These are phyloP conservation scores for Melastoma malabathricum DNA, from an alignment of 345 rosid species.

Conservation along the genomic window DNA sequence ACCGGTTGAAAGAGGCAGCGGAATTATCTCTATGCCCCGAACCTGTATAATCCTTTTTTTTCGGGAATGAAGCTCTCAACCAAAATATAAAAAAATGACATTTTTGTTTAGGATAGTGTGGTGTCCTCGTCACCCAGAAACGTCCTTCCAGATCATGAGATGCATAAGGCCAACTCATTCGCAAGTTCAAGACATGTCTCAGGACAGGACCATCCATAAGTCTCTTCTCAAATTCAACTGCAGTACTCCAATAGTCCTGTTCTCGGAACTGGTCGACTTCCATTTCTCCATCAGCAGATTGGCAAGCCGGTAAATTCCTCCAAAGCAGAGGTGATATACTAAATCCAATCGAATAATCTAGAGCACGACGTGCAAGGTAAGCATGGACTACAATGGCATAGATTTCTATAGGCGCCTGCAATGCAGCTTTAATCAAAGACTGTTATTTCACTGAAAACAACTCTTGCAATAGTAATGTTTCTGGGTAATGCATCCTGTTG, in stretches of 20 bases:
- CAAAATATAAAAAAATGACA: too few relatives aligned
- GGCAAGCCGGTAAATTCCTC: constrained; percentile 97
- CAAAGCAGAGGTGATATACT: constrained; percentile 89
- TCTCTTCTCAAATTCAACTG: constrained; percentile 31
- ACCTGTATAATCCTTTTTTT: too few relatives aligned
- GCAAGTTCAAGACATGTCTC: too few relatives aligned
- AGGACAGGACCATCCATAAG: constrained; percentile 13
- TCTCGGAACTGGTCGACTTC: constrained; percentile 82
- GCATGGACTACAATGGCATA: constrained; percentile 81
- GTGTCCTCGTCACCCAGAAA: too few relatives aligned
- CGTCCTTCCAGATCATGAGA: too few relatives aligned
- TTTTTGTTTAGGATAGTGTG: too few relatives aligned
- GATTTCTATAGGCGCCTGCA: constrained; percentile 72
- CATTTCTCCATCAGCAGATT: constrained; percentile 87
- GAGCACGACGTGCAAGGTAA: constrained; percentile 93
- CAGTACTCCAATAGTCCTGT: constrained; percentile 78
- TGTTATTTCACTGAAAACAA: constrained; percentile 94
- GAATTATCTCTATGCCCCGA: too few relatives aligned
- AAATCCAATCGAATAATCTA: constrained; percentile 92
- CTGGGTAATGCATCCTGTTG: constrained; percentile 83
- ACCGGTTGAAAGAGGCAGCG: too few relatives aligned
- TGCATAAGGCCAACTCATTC: too few relatives aligned
- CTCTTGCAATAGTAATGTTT: constrained; percentile 67
- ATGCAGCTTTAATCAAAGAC: constrained; percentile 64
- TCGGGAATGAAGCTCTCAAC: too few relatives aligned